Base-by-base conservation (phyloP, 2,329 filamentous ascomycete species). In the Incumbomyces lentus region DNA sequence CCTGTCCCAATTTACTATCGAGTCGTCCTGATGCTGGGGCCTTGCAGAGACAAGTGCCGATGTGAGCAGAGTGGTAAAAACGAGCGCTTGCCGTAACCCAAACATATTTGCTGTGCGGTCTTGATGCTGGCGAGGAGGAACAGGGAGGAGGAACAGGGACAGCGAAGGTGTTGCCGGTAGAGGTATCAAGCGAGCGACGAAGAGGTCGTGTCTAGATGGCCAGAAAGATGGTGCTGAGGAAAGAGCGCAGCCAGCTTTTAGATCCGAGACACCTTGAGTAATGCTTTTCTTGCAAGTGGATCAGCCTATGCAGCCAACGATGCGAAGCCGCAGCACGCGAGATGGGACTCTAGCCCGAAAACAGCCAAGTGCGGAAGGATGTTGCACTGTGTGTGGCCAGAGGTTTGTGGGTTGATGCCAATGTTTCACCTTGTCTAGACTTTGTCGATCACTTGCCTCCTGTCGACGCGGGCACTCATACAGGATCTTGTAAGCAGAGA, bases 1-100 rank as follows among this genome's bases (percentile, higher is more conserved):
- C 18, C 48, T 44, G n/a, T 52, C 54, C 52, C 51, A 55, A 37
- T 54, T 35, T 26, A 54, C 44, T 42, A 51, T 44, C 17, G 52
- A 43, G 19, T 56, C 50, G 36, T 56, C 50, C 38, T 52, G 43
- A 32, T 48, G 30, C 12, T 40, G 31, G 11, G 52, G 52, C 31
- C 40, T 38, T 7, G 53, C 47, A 16, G 49, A 52, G 37, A 49
- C 46, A 40, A 49, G 31, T n/a, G 49, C 48, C 22, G 52, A 53
- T 17, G 52, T 47, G 35, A 55, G 29, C 32, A 55, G 26, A 5
- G 52, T 56, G 37, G 49, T 39, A 39, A 52, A 47, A 47, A 56
- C 51, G 48, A 55, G 39, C 32, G 48, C 48, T 49, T 49, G 49
- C 19, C 48, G 46, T 18, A 55, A 44, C 34, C 52, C 48, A 38